Evolutionary conservation across 2,329 filamentous ascomycete species (phyloP).

Genomic region (Trichoderma simmonsii): DNA sequence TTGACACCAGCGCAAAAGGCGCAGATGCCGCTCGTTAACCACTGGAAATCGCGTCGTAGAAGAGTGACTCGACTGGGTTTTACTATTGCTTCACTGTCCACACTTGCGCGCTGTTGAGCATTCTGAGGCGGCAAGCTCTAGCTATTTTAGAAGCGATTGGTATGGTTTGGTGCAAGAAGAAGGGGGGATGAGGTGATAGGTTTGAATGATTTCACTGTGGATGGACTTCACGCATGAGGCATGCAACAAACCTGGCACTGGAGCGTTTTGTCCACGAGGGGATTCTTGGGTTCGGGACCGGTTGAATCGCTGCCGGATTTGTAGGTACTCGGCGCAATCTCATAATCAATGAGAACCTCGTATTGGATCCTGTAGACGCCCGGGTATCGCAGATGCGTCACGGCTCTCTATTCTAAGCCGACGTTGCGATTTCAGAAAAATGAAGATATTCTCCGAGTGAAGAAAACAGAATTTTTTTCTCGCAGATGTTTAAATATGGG

Average conservation of each 20-base stretch:
- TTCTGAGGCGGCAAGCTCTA: slow-evolving; percentile 62
- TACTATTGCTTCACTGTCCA: slow-evolving; percentile 67
- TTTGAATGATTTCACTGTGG: neutral
- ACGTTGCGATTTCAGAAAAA: neutral
- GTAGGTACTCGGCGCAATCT: neutral
- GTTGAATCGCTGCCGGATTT: neutral
- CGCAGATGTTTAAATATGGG: neutral
- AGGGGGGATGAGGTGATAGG: neutral
- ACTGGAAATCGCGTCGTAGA: slow-evolving; percentile 28
- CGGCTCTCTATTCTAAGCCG: neutral
- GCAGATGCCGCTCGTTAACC: slow-evolving; percentile 31
- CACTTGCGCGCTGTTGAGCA: slow-evolving; percentile 59
- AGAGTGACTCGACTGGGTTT: slow-evolving; percentile 34
- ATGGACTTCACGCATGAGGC: neutral
- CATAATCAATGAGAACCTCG: neutral
- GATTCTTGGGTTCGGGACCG: neutral
- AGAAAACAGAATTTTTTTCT: neutral
- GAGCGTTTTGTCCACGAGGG: neutral
- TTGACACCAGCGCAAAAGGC: slow-evolving; percentile 29
- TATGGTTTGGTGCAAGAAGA: neutral
- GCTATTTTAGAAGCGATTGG: slow-evolving; percentile 56
- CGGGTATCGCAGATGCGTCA: neutral
- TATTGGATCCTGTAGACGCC: neutral
- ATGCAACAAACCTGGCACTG: neutral
- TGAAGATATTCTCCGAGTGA: neutral